Evolutionary conservation across 2,329 filamentous ascomycete species (phyloP).

Genomic region (Colletotrichum sp.): DNA sequence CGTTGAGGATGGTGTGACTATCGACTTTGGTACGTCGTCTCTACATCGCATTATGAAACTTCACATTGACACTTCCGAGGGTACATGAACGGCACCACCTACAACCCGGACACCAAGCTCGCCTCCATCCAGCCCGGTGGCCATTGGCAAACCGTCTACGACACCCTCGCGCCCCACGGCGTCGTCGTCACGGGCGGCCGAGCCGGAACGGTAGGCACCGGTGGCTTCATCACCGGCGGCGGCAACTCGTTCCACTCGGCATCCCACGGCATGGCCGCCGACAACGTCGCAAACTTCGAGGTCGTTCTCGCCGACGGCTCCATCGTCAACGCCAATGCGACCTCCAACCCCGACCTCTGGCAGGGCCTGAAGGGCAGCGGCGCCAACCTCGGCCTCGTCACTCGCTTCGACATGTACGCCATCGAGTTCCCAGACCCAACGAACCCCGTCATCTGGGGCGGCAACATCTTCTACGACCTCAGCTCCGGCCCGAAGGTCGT

Average conservation of each 20-base stretch:
- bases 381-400: conserved; percentile 48
- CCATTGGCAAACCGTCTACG: conserved; percentile 42
- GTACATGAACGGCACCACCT: conserved; percentile 33
- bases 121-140: conserved; percentile 39
- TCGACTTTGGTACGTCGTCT: conserved; percentile 34
- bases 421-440: conserved; percentile 30
- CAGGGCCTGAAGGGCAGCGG: conserved; percentile 52
- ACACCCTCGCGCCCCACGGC: conserved; percentile 34
- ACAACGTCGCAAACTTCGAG: conserved; percentile 48
- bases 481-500: conserved; percentile 25
- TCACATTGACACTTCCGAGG: conserved; percentile 15
- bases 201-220: conserved; percentile 39
- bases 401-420: conserved; percentile 36
- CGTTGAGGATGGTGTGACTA: conserved; percentile 39
- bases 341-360: conserved; percentile 47
- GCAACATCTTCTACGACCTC: conserved; percentile 30
- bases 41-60: neutral
- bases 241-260: conserved; percentile 41
- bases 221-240: conserved; percentile 39
- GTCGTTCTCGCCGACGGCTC: conserved; percentile 51
- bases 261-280: conserved; percentile 49
- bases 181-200: conserved; percentile 39
- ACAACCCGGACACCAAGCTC: conserved; percentile 30
- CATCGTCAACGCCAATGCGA: conserved; percentile 45
- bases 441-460: conserved; percentile 35